Percentiles rank a stretch among this genome's conserved stretches.
phyloP scores from a whole-genome alignment of 1,284 basidiomycete genomes.

The Puccinia horiana region DNA sequence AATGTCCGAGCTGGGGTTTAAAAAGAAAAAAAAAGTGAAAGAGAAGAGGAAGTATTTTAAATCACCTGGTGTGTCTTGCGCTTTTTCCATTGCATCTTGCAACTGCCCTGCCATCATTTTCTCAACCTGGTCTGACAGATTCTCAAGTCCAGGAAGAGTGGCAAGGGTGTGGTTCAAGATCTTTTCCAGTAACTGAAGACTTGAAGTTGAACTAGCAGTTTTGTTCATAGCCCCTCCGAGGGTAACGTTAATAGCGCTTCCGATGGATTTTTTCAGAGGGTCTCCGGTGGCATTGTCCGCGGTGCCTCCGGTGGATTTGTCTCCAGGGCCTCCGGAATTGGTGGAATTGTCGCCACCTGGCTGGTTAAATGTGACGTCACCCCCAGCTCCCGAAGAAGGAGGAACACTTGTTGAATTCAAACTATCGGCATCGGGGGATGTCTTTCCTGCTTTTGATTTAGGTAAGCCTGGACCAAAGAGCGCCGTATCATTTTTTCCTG shows the following conservation, averaged over 20 bases:
- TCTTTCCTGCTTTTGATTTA: neutral
- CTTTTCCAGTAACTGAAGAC: constrained; percentile 28
- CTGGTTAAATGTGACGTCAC: neutral
- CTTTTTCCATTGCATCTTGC: neutral
- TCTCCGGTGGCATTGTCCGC: neutral
- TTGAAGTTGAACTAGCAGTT: neutral
- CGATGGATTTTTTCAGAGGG: too few relatives aligned
- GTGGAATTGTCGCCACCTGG: neutral
- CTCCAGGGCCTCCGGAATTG: neutral
- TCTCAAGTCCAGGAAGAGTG: constrained; percentile 21
- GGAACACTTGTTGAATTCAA: neutral
- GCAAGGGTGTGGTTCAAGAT: constrained; percentile 27
- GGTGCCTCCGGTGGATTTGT: neutral
- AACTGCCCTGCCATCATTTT: constrained; percentile 11
- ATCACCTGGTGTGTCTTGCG: neutral
- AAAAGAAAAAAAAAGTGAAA: neutral
- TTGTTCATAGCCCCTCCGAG: neutral
- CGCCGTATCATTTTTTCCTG: neutral
- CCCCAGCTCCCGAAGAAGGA: neutral
- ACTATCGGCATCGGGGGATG: neutral
- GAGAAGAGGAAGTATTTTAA: neutral
- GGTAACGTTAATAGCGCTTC: neutral
- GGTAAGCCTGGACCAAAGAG: neutral
- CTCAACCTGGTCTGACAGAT: constrained; percentile 11
- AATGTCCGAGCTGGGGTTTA: neutral